Evolutionary conservation across 2,329 filamentous ascomycete species (phyloP).

Genomic region (Colletotrichum falcatum): DNA sequence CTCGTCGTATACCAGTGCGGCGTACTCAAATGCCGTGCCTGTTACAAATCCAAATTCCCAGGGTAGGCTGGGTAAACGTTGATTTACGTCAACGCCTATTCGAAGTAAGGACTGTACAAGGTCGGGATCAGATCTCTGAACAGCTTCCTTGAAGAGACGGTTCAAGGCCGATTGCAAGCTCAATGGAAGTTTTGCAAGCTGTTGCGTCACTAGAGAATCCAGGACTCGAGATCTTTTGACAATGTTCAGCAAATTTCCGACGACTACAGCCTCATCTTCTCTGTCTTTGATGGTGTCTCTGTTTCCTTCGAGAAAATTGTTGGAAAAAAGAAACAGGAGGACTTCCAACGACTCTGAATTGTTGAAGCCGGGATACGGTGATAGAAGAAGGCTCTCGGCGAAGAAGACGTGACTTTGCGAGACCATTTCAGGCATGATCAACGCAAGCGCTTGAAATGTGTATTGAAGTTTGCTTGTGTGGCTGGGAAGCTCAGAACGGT

Average conservation of each 20-base stretch:
- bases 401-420: not conserved
- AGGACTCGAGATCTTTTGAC: not conserved
- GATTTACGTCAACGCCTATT: not conserved
- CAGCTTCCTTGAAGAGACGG: not conserved
- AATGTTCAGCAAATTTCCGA: not conserved
- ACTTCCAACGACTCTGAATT: not conserved
- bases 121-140: not conserved
- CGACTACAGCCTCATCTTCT: not conserved
- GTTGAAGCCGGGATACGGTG: not conserved
- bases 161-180: not conserved
- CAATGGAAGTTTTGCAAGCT: not conserved
- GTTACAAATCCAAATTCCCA: too few species aligned
- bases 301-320: not conserved
- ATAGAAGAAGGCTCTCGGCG: not conserved
- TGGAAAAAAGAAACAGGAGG: not conserved
- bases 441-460: not conserved
- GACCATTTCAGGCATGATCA: not conserved
- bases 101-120: not conserved
- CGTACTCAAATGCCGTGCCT: not conserved
- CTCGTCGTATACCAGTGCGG: not conserved
- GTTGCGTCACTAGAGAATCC: fast-evolving
- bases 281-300: fast-evolving
- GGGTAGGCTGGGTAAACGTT: not conserved
- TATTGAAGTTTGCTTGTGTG: constrained; percentile 3
- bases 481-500: not conserved